Evolutionary conservation across 768 basidiomycete genomes (phyloP).

Genomic region (Imleria badia): DNA sequence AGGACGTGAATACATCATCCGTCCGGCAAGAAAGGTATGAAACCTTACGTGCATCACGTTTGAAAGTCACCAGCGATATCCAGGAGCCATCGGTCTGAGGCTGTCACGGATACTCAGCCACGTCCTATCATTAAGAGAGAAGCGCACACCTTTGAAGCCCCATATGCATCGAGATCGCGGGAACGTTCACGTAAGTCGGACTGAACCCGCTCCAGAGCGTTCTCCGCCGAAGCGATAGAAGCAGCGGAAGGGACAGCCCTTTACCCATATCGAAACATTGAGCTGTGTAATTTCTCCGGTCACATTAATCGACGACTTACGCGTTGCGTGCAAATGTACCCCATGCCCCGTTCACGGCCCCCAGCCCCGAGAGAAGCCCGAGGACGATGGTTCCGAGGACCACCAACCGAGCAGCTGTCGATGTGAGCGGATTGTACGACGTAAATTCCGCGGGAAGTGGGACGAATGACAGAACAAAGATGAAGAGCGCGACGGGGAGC

Average conservation of each 20-base stretch:
- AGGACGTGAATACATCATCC: not conserved
- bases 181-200: constrained; percentile 48
- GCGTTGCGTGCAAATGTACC: constrained; percentile 23
- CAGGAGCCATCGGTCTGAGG: constrained; percentile 27
- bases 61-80: constrained; percentile 31
- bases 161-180: constrained; percentile 26
- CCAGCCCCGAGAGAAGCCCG: constrained; percentile 79
- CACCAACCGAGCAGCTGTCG: constrained; percentile 60
- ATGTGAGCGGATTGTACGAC: constrained; percentile 42
- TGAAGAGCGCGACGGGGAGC: constrained; percentile 52
- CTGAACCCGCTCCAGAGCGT: constrained; percentile 57
- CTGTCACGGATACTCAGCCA: constrained; percentile 17
- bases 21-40: constrained; percentile 1
- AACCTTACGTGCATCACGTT: constrained; percentile 33
- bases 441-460: constrained; percentile 59
- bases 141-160: constrained; percentile 25
- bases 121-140: not conserved
- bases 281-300: constrained; percentile 3
- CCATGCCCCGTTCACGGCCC: constrained; percentile 71
- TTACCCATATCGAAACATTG: constrained; percentile 6
- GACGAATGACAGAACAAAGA: constrained; percentile 62
- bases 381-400: constrained; percentile 78
- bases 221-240: constrained; percentile 51
- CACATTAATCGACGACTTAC: constrained; percentile 25
- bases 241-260: constrained; percentile 25